phyloP scores from a whole-genome alignment of 495 filamentous ascomycete genomes.

The Aspergillus bertholletiae region DNA sequence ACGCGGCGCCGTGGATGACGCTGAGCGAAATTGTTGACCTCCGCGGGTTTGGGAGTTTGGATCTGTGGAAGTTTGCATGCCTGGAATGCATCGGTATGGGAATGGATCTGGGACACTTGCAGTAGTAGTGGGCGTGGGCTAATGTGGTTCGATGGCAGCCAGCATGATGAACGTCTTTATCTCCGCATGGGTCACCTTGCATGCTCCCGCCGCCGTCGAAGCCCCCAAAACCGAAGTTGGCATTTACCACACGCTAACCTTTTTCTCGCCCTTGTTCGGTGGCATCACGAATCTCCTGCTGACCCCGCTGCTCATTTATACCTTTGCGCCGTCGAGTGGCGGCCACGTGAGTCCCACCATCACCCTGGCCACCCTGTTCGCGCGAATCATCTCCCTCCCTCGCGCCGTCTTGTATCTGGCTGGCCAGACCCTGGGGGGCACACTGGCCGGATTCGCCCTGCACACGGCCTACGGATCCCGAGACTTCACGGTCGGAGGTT shows the following conservation, averaged over 20 bases:
- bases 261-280: constrained; percentile 28
- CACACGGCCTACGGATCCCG: constrained; percentile 22
- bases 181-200: constrained; percentile 22
- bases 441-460: constrained; percentile 41
- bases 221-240: constrained; percentile 17
- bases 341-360: constrained; percentile 53
- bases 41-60: constrained; percentile 29
- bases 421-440: constrained; percentile 40
- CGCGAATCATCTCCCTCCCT: constrained; percentile 45
- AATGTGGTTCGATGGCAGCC: constrained; percentile 7
- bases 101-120: too few relatives aligned
- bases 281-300: constrained; percentile 45
- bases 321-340: constrained; percentile 46
- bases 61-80: constrained; percentile 44
- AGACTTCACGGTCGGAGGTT: constrained; percentile 34
- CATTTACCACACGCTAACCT: constrained; percentile 23
- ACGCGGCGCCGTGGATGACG: constrained; percentile 42
- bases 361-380: constrained; percentile 47
- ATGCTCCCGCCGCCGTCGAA: constrained; percentile 13
- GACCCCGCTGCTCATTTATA: constrained; percentile 48
- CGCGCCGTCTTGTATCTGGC: constrained; percentile 43
- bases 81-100: constrained; percentile 35
- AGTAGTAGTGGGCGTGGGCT: not conserved
- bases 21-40: constrained; percentile 36
- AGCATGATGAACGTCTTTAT: constrained; percentile 28